Base-by-base conservation (phyloP, 208 protist species). In the Entamoeba histolytica region DNA sequence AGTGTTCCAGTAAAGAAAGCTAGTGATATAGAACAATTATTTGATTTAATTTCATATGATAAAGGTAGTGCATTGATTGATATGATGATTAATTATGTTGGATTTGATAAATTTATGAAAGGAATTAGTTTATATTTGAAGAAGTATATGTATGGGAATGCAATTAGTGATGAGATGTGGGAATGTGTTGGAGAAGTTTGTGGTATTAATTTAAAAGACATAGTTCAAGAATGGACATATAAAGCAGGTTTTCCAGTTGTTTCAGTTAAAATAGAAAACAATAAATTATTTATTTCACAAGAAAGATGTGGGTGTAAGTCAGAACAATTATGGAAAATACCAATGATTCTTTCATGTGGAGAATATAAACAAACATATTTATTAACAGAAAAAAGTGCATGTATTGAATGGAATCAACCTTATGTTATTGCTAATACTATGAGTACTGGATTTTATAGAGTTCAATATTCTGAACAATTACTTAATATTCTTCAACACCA, bases 21-120 rank as follows among this genome's bases (percentile, higher is more conserved):
- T 14, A 94, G 96, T 49, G 96, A 98, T 73, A 98, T 99, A 91
- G 97, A 98, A 31, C 97, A 99, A 94, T 98, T 99, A 93, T 99
- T 99, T 94, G 98, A 99, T 95, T 94, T 94, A 23, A 99, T 99
- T 94, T 98, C 97, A 92, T 99, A 99, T 95, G 94, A 97, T 93
- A 99, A 99, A 94, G 98, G 98, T 47, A 95, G 95, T 49, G 96
- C 96, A 94, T 93, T 98, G 35, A 96, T 98, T 47, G 96, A 97
- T 92, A 98, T 98, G 98, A 95, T 98, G 23, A 94, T 95, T 78
- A 95, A 95, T 31, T 97, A 97, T 93, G 95, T 98, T 4, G 98
- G 98, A 49, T 94, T 96, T 31, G 95, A 96, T 7, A 96, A 95
- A 91, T 98, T 98, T 96, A 95, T 95, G 31, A 92, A 96, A 35